A percentile compares a stretch with the other conserved stretches of the same genome.
These are phyloP conservation scores for Trichoderma sp. DNA, from an alignment of 2,329 filamentous ascomycete genomes.

Conservation along the genomic window DNA sequence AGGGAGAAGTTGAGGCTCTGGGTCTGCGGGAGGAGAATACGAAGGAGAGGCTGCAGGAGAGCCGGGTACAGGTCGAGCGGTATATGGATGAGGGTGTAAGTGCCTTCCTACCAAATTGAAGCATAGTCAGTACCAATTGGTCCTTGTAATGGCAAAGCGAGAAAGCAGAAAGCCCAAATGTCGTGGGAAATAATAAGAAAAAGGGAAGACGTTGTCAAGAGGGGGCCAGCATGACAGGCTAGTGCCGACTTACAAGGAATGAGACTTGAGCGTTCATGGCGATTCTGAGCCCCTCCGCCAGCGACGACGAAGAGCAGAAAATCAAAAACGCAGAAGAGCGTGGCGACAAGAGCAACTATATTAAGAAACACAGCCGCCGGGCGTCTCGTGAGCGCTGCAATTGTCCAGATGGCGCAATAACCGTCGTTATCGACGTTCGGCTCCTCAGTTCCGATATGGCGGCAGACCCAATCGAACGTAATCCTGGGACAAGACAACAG, in stretches of 20 bases:
- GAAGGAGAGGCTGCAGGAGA: constrained; percentile 84
- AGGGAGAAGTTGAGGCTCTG: constrained; percentile 38
- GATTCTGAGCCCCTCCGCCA: constrained; percentile 11
- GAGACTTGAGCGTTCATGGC: constrained; percentile 57
- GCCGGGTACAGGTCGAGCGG: constrained; percentile 72
- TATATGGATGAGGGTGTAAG: constrained; percentile 85
- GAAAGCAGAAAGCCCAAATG: not conserved
- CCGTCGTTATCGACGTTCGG: constrained; percentile 17
- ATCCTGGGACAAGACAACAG: not conserved
- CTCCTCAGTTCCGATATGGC: constrained; percentile 1
- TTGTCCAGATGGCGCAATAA: constrained; percentile 19
- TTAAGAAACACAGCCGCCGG: not conserved
- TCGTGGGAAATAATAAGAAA: not conserved
- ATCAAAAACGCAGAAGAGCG: not conserved
- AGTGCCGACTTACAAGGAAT: constrained; percentile 49
- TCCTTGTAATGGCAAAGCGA: not conserved
- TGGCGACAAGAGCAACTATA: not conserved
- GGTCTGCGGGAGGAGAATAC: constrained; percentile 69
- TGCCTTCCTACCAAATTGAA: constrained; percentile 65
- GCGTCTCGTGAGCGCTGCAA: not conserved
- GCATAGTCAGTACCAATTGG: not conserved
- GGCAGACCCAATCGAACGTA: not conserved
- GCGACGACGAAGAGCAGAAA: not conserved
- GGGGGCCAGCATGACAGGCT: not conserved
- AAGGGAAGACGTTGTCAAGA: not conserved